A percentile compares a stretch with the other conserved stretches of the same genome.
Conservation (phyloP, 352 stramenopile species). For the Peronosclerospora sorghi region DNA sequence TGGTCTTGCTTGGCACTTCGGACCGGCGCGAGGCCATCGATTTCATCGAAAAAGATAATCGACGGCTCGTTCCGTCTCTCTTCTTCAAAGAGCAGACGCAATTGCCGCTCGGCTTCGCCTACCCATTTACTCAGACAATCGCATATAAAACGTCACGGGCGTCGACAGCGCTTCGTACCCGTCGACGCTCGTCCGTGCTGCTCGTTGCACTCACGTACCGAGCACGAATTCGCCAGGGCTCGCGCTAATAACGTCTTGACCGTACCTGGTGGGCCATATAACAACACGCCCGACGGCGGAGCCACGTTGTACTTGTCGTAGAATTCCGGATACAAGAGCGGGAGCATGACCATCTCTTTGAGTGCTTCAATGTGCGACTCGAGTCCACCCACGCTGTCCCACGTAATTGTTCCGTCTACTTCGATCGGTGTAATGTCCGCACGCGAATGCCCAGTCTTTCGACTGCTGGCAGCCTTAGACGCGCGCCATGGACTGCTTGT, state of each 20-base stretch:
- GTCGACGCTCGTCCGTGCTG: not conserved
- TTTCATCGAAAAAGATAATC: conserved; percentile 95
- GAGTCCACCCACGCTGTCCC: conserved; percentile 78
- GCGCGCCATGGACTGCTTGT: conserved; percentile 22
- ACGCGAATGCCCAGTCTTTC: conserved; percentile 31
- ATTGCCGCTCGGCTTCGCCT: conserved; percentile 86
- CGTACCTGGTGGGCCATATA: conserved; percentile 87
- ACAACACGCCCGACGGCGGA: conserved; percentile 79
- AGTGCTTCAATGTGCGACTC: conserved; percentile 80
- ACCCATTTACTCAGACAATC: conserved; percentile 92
- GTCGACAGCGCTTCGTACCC: conserved; percentile 12
- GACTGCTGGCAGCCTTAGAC: conserved; percentile 10
- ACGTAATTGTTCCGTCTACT: conserved; percentile 76
- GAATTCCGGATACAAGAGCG: conserved; percentile 88
- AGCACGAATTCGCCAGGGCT: conserved; percentile 85
- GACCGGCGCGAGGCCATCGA: conserved; percentile 87
- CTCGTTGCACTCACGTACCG: conserved; percentile 15
- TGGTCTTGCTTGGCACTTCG: too few relatives aligned
- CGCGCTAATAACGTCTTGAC: conserved; percentile 87
- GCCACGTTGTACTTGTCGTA: conserved; percentile 84
- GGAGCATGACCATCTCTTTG: conserved; percentile 92
- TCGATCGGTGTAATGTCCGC: conserved; percentile 78
- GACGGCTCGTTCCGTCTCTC: conserved; percentile 82
- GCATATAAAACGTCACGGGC: conserved; percentile 89
- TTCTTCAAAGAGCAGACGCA: conserved; percentile 88